Evolutionary conservation across 129 eudicot species (phyloP).

Genomic region (Centella asiatica): DNA sequence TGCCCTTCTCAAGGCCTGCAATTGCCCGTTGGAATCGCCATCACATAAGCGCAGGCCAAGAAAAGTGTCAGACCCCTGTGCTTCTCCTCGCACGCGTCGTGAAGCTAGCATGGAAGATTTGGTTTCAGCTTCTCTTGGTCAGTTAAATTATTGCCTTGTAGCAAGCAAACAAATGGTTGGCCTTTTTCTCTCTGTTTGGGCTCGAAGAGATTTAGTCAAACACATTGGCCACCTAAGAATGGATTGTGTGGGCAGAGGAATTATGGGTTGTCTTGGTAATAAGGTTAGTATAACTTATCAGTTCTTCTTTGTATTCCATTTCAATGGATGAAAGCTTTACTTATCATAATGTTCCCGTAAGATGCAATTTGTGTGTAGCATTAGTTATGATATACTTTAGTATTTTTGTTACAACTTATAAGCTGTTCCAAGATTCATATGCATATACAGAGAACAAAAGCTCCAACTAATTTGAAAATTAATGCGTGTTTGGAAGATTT

Average conservation of each 20-base stretch:
- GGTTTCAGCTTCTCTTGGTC: slow-evolving; percentile 20
- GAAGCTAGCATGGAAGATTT: slow-evolving; percentile 27
- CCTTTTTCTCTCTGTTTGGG: slow-evolving; percentile 62
- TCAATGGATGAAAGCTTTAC: too few species aligned
- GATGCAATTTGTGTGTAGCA: too few species aligned
- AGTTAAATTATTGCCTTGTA: slow-evolving; percentile 40
- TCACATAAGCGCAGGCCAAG: slow-evolving; percentile 23
- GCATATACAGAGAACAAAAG: too few species aligned
- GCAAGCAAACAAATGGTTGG: slow-evolving; percentile 84
- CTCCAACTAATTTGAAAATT: not conserved
- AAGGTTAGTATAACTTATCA: slow-evolving; percentile 28
- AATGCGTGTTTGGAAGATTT: too few species aligned
- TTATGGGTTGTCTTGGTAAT: slow-evolving; percentile 73
- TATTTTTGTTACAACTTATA: too few species aligned
- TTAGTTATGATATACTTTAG: too few species aligned
- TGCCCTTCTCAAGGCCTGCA: slow-evolving; percentile 46
- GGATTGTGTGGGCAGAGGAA: slow-evolving; percentile 57
- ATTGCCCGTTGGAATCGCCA: slow-evolving; percentile 32
- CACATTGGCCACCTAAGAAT: slow-evolving; percentile 55
- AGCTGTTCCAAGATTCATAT: too few species aligned
- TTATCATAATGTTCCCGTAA: too few species aligned
- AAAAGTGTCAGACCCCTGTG: slow-evolving; percentile 29
- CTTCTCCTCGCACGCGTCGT: not conserved
- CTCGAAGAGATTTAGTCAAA: slow-evolving; percentile 40
- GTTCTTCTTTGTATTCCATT: too few species aligned